phyloP scores from a whole-genome alignment of 2,329 filamentous ascomycete species.

The Ophiostoma ulmi region DNA sequence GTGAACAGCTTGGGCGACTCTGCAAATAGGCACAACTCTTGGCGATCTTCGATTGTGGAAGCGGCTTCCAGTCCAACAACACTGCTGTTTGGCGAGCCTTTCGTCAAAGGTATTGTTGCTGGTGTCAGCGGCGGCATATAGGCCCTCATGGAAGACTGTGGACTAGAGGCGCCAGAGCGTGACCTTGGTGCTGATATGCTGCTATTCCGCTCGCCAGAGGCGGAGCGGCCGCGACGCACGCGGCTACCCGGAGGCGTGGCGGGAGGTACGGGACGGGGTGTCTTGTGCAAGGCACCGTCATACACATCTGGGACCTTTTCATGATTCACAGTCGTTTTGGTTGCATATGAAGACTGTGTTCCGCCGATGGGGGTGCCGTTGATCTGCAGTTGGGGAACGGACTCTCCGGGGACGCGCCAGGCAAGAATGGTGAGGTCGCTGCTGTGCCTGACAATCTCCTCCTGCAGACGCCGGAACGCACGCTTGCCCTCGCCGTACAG shows the following conservation, averaged over 20 bases:
- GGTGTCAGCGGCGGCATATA: neutral
- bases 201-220: neutral
- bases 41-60: neutral
- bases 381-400: neutral
- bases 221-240: neutral
- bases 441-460: slow-evolving; percentile 26
- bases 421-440: slow-evolving; percentile 29
- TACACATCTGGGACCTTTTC: neutral
- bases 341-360: neutral
- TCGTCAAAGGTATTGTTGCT: too few relatives aligned
- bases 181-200: neutral
- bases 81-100: neutral
- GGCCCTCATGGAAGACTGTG: neutral
- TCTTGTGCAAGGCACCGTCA: neutral
- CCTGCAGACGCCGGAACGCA: slow-evolving; percentile 28
- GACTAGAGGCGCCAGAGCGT: neutral
- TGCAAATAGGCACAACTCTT: slow-evolving; percentile 21
- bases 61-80: neutral
- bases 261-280: neutral
- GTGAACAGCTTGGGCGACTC: slow-evolving; percentile 22
- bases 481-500: slow-evolving; percentile 28
- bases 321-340: neutral
- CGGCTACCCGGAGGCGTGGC: neutral
- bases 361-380: neutral
- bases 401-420: slow-evolving; percentile 23